These are phyloP conservation scores for Passalora sequoiae DNA, from an alignment of 2,329 filamentous ascomycete genomes.

Conservation along the genomic window DNA sequence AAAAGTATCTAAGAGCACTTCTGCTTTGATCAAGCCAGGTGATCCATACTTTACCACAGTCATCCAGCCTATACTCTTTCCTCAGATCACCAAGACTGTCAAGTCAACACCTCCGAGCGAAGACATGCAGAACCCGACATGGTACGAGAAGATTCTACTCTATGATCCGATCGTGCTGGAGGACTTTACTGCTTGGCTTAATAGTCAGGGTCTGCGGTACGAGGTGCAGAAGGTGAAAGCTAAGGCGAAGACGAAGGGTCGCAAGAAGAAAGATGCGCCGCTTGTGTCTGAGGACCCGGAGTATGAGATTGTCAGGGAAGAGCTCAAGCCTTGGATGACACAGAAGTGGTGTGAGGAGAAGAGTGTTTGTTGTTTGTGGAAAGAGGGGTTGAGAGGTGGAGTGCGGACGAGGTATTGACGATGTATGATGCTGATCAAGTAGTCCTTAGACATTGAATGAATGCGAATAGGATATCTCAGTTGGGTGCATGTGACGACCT, in stretches of 20 bases:
- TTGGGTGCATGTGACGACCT: too few relatives aligned
- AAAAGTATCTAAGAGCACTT: conserved; percentile 1
- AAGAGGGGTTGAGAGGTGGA: conserved; percentile 42
- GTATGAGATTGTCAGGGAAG: conserved; percentile 25
- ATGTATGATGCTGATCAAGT: too few relatives aligned
- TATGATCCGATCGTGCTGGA: conserved; percentile 89
- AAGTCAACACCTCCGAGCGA: conserved; percentile 40
- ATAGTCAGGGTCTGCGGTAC: conserved; percentile 38
- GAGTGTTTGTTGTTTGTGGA: conserved; percentile 79
- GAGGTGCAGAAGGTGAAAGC: conserved; percentile 14
- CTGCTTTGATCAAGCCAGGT: conserved; percentile 21
- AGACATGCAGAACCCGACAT: conserved; percentile 52
- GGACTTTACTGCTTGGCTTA: conserved; percentile 78
- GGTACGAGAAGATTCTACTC: conserved; percentile 89
- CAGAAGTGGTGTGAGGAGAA: conserved; percentile 87
- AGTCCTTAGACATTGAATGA: too few relatives aligned
- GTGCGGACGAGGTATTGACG: conserved; percentile 31
- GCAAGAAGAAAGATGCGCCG: conserved; percentile 43
- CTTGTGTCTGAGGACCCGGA: conserved; percentile 9
- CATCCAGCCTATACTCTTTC: conserved; percentile 37
- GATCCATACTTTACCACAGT: conserved; percentile 32
- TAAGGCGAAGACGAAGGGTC: conserved; percentile 15
- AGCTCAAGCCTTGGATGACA: conserved; percentile 53
- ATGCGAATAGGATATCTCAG: too few relatives aligned
- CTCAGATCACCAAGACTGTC: conserved; percentile 47